phyloP scores from a whole-genome alignment of 208 protist genomes.

The Trypanosoma theileri region DNA sequence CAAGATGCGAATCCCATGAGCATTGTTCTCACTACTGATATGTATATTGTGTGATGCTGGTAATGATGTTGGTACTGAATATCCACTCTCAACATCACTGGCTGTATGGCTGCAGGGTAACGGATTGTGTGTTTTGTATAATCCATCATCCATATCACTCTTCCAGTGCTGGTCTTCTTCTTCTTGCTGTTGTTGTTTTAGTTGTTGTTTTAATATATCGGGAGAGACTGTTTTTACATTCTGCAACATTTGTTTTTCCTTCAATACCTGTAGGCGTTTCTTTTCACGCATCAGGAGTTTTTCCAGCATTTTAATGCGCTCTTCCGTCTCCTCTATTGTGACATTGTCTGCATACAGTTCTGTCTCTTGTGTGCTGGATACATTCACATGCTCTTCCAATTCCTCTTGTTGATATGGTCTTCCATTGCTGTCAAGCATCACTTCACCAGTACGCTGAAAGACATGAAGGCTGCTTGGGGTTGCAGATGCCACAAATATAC shows the following conservation, averaged over 20 bases:
- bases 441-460: constrained; percentile 3
- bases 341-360: background rate
- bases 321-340: background rate
- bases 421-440: background rate
- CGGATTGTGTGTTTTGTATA: too few species aligned
- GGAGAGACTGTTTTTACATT: background rate
- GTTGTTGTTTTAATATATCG: too few species aligned
- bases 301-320: constrained; percentile 9
- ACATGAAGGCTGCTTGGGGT: constrained; percentile 5
- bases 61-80: too few species aligned
- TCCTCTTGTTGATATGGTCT: background rate
- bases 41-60: background rate
- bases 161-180: too few species aligned
- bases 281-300: constrained; percentile 7
- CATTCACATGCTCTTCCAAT: background rate
- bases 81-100: too few species aligned
- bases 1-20: background rate
- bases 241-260: background rate
- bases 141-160: too few species aligned
- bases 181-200: background rate
- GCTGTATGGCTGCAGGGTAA: too few species aligned
- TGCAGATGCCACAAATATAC: constrained; percentile 4
- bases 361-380: background rate
- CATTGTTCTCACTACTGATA: too few species aligned
- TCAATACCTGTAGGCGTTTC: background rate